Base-by-base conservation (phyloP, 768 basidiomycete genomes). In the Tylopilus rubrobrunneus region DNA sequence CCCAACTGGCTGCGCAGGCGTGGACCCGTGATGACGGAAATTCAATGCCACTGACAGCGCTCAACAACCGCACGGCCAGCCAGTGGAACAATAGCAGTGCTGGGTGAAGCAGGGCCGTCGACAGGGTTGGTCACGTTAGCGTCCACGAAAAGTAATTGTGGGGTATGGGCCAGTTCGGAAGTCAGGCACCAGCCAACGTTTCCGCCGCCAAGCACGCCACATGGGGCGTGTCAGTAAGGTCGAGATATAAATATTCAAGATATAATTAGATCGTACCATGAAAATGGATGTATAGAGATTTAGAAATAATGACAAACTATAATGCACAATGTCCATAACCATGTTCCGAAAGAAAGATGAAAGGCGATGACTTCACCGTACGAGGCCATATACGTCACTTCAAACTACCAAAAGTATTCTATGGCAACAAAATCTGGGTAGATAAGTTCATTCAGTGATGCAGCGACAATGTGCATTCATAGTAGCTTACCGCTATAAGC, bases 401-500 rank as follows among this genome's bases (percentile, higher is more conserved):
- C 41, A 33, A 52, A 39, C 45, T 27, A 46, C 14, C 29, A 5
- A 27, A 29, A 48, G 1, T 45, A 36, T 11, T 40, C 55, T 67
- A 67, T 27, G 65, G 65, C 31, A 69, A 57, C 51, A 68, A 33
- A 27, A 68, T 55, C 67, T 68, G 28, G 19, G 25, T 7, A 7
- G 44, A 52, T 1, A 51, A 1, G 21, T 8, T 19, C 2, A 29
- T 41, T 66, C 40, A 52, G 47, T 12, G 39, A 41, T 7, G 1
- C 1, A 5, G 25, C 23, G 31, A 47, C 19, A 25, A 17, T 17
- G 50, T 4, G n/a, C 39, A 48, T 42, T 15, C 12, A 14, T 9
- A 33, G 21, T 7, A 17, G 82, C 93, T 75, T 65, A 99, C 96
- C 61, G 96, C 96, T 25, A 98, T 72, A 31, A 99, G 76, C 5